A percentile compares a stretch with the other conserved stretches of the same genome.
phyloP scores from a whole-genome alignment of 2,329 filamentous ascomycete genomes.

The Epichloe typhina region DNA sequence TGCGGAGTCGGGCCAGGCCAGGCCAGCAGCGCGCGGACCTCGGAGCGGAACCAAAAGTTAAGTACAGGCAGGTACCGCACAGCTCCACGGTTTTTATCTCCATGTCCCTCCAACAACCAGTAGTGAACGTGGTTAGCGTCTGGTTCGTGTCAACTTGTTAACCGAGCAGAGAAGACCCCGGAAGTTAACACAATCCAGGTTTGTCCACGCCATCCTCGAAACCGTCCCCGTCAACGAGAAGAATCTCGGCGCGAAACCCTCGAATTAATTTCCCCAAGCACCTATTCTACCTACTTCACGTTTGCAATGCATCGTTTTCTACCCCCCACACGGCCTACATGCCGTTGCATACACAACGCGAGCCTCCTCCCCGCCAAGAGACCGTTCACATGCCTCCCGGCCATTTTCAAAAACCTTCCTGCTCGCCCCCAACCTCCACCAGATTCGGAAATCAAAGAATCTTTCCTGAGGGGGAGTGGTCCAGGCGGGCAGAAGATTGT shows the following conservation, averaged over 20 bases:
- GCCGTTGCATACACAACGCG: neutral
- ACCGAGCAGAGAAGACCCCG: too few relatives aligned
- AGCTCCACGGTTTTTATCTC: too few relatives aligned
- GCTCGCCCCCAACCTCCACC: slow-evolving; percentile 59
- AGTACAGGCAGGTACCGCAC: too few relatives aligned
- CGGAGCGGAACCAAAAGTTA: too few relatives aligned
- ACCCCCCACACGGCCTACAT: neutral
- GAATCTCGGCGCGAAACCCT: neutral
- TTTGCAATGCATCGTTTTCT: slow-evolving; percentile 1
- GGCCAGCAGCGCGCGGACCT: too few relatives aligned
- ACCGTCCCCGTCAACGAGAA: too few relatives aligned
- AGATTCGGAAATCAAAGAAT: slow-evolving; percentile 69
- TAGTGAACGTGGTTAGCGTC: too few relatives aligned
- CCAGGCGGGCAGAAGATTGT: slow-evolving; percentile 95
- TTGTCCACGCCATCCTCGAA: too few relatives aligned
- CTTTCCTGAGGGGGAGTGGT: slow-evolving; percentile 80
- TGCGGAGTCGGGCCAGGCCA: neutral
- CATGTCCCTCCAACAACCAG: too few relatives aligned
- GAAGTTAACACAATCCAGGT: too few relatives aligned
- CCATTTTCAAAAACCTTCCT: slow-evolving; percentile 44
- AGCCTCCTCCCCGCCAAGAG: neutral
- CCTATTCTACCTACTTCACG: neutral
- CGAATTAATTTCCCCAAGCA: neutral
- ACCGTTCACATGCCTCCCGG: slow-evolving; percentile 20
- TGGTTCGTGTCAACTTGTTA: too few relatives aligned